Base-by-base conservation (phyloP, 2,329 filamentous ascomycete genomes). In the Phaeosphaeria sp. region DNA sequence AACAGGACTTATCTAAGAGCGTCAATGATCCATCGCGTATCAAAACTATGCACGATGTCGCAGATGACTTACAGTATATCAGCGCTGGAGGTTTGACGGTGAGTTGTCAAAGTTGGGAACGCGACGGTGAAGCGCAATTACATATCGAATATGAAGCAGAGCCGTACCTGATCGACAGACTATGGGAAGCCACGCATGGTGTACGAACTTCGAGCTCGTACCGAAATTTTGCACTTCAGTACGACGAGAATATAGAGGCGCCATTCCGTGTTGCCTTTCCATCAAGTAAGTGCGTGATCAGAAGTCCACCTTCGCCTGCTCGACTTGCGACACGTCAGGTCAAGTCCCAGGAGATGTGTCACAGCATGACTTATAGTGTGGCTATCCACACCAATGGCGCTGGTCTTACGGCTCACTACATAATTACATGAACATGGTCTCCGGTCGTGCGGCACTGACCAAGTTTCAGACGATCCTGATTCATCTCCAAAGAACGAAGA, bases 51-150 rank as follows among this genome's bases (percentile, higher is more conserved):
- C 17, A 25, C 30, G 27, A 49, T 21, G 15, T 25, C 36, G 15
- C 42, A 6, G 49, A 52, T 18, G 36, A 56, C 44, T 43, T 53
- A 6, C 41, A 46, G 15, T 53, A 41, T 25, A 33, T 53, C 41
- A 46, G 27, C 17, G 18, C 50, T 22, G 22, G 36, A 22, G 41
- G 43, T 4, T n/a, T 39, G 36, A 39, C 15, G 15, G 36, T 39
- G 15, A 39, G 36, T 17, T 39, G 36, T 39, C 36, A 39, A n/a
- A 39, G 36, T 7, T 39, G 36, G 36, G 36, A 39, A n/a, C 36
- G 15, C 36, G 36, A 39, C 7, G 36, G 36, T 15, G 15, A 39
- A 15, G 36, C 36, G 17, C 13, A n/a, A n/a, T n/a, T 39, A 17
- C 36, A 30, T 2, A 13, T 52, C 7, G 27, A 18, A 33, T 52